Conservation (phyloP, 2,329 filamentous ascomycete genomes). For the Fusarium sp. region DNA sequence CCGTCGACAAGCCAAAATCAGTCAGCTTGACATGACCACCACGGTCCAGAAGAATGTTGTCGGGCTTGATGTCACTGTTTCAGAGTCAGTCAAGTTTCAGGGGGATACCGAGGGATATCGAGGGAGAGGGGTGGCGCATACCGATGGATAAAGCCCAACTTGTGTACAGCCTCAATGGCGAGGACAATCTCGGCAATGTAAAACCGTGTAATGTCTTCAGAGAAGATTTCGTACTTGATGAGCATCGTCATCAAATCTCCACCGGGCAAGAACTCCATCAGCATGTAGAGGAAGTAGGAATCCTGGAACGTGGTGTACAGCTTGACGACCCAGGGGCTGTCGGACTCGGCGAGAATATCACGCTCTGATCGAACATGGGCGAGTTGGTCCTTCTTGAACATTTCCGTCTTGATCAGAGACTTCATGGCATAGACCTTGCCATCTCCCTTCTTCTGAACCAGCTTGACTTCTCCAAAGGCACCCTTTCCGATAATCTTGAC, state of each 20-base stretch:
- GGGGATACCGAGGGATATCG: neutral
- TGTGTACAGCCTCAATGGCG: slow-evolving; percentile 98
- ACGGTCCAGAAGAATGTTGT: slow-evolving; percentile 96
- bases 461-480: slow-evolving; percentile 97
- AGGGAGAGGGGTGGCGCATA: slow-evolving; percentile 58
- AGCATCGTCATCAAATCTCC: slow-evolving; percentile 99
- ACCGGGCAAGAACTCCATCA: slow-evolving; percentile 99
- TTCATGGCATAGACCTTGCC: slow-evolving; percentile 99
- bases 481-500: slow-evolving; percentile 99
- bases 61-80: slow-evolving; percentile 94
- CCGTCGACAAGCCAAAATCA: slow-evolving; percentile 96
- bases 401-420: slow-evolving; percentile 97
- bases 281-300: slow-evolving; percentile 94
- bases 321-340: slow-evolving; percentile 99
- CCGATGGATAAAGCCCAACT: slow-evolving; percentile 98
- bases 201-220: slow-evolving; percentile 97
- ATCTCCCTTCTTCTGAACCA: slow-evolving; percentile 96
- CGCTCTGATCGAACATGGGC: slow-evolving; percentile 97
- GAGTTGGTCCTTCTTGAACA: slow-evolving; percentile 99
- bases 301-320: slow-evolving; percentile 99
- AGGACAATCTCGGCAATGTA: slow-evolving; percentile 99
- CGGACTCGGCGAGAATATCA: slow-evolving; percentile 98
- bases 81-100: slow-evolving; percentile 21
- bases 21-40: slow-evolving; percentile 98
- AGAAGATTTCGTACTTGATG: slow-evolving; percentile 99